These are phyloP conservation scores for Populus tremula DNA, from an alignment of 345 rosid species.

Conservation along the genomic window DNA sequence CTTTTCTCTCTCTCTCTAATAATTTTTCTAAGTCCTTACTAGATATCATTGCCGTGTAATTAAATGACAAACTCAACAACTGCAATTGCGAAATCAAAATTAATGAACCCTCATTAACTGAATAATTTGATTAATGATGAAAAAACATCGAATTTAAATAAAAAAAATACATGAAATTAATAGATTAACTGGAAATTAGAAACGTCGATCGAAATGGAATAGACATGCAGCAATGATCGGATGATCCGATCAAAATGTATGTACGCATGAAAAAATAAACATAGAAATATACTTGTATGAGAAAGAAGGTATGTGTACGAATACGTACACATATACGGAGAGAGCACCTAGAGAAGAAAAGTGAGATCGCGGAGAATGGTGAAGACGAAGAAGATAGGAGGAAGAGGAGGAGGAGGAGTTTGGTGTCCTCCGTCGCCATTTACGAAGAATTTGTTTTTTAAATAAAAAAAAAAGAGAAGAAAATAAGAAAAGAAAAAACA, in stretches of 20 bases:
- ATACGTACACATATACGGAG: constrained; percentile 1
- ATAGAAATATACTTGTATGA: neutral
- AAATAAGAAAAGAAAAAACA: neutral
- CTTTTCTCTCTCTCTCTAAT: constrained; percentile 22
- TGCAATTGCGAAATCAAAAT: constrained; percentile 2
- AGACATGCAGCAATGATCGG: constrained; percentile 14
- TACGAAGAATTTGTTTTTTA: neutral
- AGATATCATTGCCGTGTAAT: constrained; percentile 26
- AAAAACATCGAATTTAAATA: neutral
- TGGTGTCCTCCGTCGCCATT: constrained; percentile 49
- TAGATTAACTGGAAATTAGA: neutral
- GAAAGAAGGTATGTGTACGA: neutral
- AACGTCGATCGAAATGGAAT: neutral
- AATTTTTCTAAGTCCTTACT: constrained; percentile 12
- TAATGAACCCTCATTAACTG: neutral
- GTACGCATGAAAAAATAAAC: neutral
- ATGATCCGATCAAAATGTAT: constrained; percentile 19
- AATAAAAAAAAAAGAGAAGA: too few relatives aligned
- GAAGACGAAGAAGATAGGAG: neutral
- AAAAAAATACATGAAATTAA: too few relatives aligned
- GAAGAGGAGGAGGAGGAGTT: constrained; percentile 28
- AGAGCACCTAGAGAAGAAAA: constrained; percentile 27
- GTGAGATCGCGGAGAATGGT: neutral
- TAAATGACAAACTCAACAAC: constrained; percentile 1
- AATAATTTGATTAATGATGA: neutral